Percentiles rank a stretch among this genome's conserved stretches.
Evolutionary conservation across 2,329 filamentous ascomycete species (phyloP).

Genomic region (Aureobasidium uvarum): DNA sequence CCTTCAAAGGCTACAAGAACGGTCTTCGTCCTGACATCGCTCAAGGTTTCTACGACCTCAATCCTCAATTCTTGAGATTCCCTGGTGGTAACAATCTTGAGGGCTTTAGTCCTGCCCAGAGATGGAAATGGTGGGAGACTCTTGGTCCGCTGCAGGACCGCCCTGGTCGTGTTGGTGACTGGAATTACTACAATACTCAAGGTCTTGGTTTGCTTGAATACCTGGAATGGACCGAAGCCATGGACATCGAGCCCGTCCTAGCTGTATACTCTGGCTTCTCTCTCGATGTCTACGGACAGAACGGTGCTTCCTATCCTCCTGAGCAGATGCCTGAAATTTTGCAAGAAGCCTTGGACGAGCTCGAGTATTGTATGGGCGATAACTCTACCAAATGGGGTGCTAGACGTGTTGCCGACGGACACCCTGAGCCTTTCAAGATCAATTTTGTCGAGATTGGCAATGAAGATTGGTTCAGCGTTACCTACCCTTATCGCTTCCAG

Average conservation of each 20-base stretch:
- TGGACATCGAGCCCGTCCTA: slow-evolving; percentile 55
- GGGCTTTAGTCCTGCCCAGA: slow-evolving; percentile 39
- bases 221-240: slow-evolving; percentile 56
- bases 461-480: slow-evolving; percentile 56
- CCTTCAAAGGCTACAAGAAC: slow-evolving; percentile 54
- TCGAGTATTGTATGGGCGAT: slow-evolving; percentile 60
- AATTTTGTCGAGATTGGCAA: slow-evolving; percentile 65
- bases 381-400: slow-evolving; percentile 55
- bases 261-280: slow-evolving; percentile 57
- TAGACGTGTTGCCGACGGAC: slow-evolving; percentile 57
- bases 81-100: slow-evolving; percentile 55
- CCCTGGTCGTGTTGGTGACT: slow-evolving; percentile 50
- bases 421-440: slow-evolving; percentile 60
- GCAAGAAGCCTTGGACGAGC: slow-evolving; percentile 59
- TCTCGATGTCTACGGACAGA: slow-evolving; percentile 41
- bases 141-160: slow-evolving; percentile 51
- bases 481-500: slow-evolving; percentile 51
- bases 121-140: slow-evolving; percentile 55
- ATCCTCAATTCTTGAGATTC: slow-evolving; percentile 51
- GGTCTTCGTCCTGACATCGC: slow-evolving; percentile 53
- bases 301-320: slow-evolving; percentile 40
- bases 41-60: slow-evolving; percentile 46
- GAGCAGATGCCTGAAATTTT: slow-evolving; percentile 45
- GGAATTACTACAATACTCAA: slow-evolving; percentile 60
- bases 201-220: slow-evolving; percentile 62